phyloP scores from a whole-genome alignment of 2,329 filamentous ascomycete species.

The Trichophyton verrucosum region DNA sequence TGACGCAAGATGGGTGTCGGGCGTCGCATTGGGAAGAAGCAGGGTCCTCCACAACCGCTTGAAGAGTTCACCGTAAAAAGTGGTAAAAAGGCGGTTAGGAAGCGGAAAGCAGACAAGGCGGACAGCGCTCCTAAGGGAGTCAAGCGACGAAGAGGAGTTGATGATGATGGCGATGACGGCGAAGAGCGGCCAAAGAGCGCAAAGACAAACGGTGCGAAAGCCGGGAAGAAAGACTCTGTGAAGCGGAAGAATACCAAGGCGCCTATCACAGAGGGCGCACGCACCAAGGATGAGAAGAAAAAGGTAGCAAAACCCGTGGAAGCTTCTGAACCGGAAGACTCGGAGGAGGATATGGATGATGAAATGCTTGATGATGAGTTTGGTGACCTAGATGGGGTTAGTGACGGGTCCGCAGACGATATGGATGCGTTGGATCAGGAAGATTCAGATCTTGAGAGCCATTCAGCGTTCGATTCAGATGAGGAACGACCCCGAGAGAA shows the following conservation, averaged over 20 bases:
- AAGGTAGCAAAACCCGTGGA: constrained; percentile 27
- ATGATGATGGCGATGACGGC: constrained; percentile 32
- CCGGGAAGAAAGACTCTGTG: constrained; percentile 30
- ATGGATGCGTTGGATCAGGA: constrained; percentile 44
- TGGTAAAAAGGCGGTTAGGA: constrained; percentile 58
- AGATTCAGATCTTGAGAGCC: constrained; percentile 40
- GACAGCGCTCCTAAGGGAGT: constrained; percentile 27
- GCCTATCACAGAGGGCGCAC: background rate
- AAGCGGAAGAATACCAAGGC: constrained; percentile 27
- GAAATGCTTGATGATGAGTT: constrained; percentile 37
- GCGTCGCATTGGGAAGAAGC: constrained; percentile 83
- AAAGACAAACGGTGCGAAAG: constrained; percentile 25
- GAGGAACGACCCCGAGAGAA: constrained; percentile 48
- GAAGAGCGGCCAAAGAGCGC: constrained; percentile 52
- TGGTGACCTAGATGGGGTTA: constrained; percentile 31
- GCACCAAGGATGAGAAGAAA: constrained; percentile 18
- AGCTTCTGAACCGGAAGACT: constrained; percentile 25
- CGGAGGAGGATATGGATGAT: constrained; percentile 27
- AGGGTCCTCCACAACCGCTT: constrained; percentile 71
- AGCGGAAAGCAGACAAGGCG: constrained; percentile 69
- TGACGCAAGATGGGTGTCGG: constrained; percentile 64
- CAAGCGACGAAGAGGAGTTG: constrained; percentile 11
- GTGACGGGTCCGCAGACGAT: constrained; percentile 27
- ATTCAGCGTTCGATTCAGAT: constrained; percentile 60
- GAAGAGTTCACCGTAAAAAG: constrained; percentile 54